Base-by-base conservation (phyloP, 495 filamentous ascomycete genomes). In the Penicillium canescens region DNA sequence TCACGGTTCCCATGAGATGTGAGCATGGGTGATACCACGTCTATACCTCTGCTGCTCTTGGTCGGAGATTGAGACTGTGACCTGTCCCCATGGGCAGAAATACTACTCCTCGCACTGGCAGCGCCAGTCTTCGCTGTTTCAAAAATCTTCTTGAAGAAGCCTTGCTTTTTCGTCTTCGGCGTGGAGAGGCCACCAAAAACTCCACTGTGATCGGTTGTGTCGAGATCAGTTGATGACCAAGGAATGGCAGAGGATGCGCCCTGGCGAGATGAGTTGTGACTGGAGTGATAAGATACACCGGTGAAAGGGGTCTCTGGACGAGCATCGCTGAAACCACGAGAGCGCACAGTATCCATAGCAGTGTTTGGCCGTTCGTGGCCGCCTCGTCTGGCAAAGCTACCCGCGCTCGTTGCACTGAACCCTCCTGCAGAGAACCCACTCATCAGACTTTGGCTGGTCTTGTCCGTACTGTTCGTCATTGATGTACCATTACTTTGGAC, bases 91-190 rank as follows among this genome's bases (percentile, higher is more conserved):
- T 86, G 83, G 4, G 82, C 78, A 20, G 86, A 86, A 46, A 96
- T 92, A 55, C 87, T 94, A 50, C 88, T 92, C 58, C 94, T 83
- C 23, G 90, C 89, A 62, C 85, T 93, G 2, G 94, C 94, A 9
- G 96, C 92, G 12, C 89, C 89, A 0, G 95, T 96, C 72, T 95
- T 96, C 10, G 93, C 94, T 9, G 90, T 89, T 50, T 97, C 93
- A 34, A 98, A 82, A 46, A 99, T 92, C 60, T 95, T 95, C 72
- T 94, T 96, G 71, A 99, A 91, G 65, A 99, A 96, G 18, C 93
- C 93, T 37, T 85, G 85, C 72, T 94, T 98, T 69, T 93, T 96
- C 4, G 85, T 77, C 67, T 93, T 98, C 3, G 92, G 92, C 9
- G 90, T 82, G n/a, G 85, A 83, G 37, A 96, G 78, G 4, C 92